Evolutionary conservation across 176 grass and related monocot genomes (phyloP), one percentile per base, ranked within the genome.

Genomic region (Melocanna baccifera): DNA sequence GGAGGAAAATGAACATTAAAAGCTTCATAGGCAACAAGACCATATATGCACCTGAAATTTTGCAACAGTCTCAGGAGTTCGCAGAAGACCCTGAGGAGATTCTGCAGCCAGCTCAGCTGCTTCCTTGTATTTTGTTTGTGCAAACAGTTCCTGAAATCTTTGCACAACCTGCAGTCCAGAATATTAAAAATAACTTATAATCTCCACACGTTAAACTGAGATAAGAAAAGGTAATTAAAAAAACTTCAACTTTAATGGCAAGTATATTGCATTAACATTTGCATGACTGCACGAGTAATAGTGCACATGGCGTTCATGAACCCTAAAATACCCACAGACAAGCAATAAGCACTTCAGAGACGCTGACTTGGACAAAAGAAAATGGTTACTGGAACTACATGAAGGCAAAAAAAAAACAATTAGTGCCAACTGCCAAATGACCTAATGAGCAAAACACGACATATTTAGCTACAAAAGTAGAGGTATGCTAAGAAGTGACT

Each of bases 41-140:
- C 26, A 62, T 58, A 89, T 82, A 68, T 34, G 28, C 50, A 95
- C 95, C 91, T 98, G 95, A 83, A 98, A 98, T 69, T 98, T 98
- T 19, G 96, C 93, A 7, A 98, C 93, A 23, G 96, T 98, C 52
- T 98, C 96, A 12, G 89, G 93, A 30, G 96, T 98, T 86, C 96
- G 87, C 36, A 98, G 83, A 70, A 95, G 92, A 57, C 91, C 93
- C 67, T 95, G 96, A 19, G 96, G 93, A 73, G 96, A 98, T 73
- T 98, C 96, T 67, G 96, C 96, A 67, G 96, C 96, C 78, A 98
- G 77, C 83, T 98, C 96, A 57, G 96, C 96, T 75, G 96, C 96
- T 90, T 98, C 96, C 86, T 98, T 98, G 83, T 98, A 98, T 76
- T 98, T 98, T 14, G 93, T 95, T 78, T 98, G 96, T 0, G 91